These are phyloP conservation scores for Talaromyces pinophilus DNA, from an alignment of 2,329 filamentous ascomycete genomes.

Conservation along the genomic window DNA sequence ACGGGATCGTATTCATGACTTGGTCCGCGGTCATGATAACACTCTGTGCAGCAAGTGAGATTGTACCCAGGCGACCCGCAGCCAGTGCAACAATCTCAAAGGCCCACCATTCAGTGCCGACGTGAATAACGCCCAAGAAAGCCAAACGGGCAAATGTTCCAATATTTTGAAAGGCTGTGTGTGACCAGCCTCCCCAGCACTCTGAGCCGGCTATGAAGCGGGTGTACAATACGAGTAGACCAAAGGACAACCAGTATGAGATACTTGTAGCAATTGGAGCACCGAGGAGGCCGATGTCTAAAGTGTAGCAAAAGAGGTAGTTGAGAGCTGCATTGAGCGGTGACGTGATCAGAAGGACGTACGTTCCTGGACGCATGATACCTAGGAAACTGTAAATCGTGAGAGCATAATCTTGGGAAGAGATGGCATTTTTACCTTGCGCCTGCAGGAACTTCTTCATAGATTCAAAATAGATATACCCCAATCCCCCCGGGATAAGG, in stretches of 20 bases:
- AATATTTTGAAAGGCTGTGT: conserved; percentile 65
- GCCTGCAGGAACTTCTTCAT: conserved; percentile 65
- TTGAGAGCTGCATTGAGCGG: conserved; percentile 61
- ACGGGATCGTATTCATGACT: conserved; percentile 81
- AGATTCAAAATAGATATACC: conserved; percentile 84
- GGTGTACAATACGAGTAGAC: conserved; percentile 72
- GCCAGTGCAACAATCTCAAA: conserved; percentile 87
- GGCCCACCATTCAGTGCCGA: conserved; percentile 93
- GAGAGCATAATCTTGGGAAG: not conserved
- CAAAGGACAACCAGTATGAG: conserved; percentile 82
- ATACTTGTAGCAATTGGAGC: conserved; percentile 81
- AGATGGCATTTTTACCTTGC: conserved; percentile 47
- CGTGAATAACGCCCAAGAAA: conserved; percentile 73
- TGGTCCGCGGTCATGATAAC: conserved; percentile 91
- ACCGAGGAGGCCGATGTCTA: conserved; percentile 71
- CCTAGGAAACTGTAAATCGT: conserved; percentile 38
- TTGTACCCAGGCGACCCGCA: conserved; percentile 75
- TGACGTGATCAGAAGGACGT: conserved; percentile 62
- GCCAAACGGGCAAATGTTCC: conserved; percentile 73
- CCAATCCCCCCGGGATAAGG: conserved; percentile 76
- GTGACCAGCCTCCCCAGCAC: conserved; percentile 76
- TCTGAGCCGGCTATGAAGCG: conserved; percentile 69
- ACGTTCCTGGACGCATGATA: conserved; percentile 66
- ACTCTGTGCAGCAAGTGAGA: conserved; percentile 77
- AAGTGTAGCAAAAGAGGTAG: conserved; percentile 70